phyloP scores from a whole-genome alignment of 1,139 yeast genomes.

The Magnusiomyces suaveolens region DNA sequence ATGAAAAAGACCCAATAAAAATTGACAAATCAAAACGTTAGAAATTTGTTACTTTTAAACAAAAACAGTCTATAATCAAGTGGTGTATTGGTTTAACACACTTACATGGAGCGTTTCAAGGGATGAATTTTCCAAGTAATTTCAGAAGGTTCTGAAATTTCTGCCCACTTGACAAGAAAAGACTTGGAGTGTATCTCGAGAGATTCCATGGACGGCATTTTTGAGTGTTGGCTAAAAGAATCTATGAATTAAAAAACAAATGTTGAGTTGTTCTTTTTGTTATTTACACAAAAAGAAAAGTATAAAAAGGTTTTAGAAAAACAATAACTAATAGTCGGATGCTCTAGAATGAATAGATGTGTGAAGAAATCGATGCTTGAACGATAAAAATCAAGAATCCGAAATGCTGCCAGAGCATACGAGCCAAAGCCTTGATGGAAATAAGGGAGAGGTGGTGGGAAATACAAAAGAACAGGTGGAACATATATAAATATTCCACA shows the following conservation, averaged over 20 bases:
- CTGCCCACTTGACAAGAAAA: slow-evolving; percentile 83
- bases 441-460: neutral
- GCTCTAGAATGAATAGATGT: neutral
- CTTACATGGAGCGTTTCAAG: slow-evolving; percentile 49
- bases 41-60: slow-evolving; percentile 26
- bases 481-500: too few species aligned
- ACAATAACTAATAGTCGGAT: neutral
- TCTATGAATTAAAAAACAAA: neutral
- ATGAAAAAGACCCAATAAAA: slow-evolving; percentile 10
- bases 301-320: neutral
- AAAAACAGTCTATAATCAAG: neutral
- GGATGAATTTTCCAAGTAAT: slow-evolving; percentile 81
- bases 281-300: neutral
- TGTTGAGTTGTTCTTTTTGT: neutral
- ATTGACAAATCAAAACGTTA: slow-evolving; percentile 28
- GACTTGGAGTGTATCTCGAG: slow-evolving; percentile 84
- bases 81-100: neutral
- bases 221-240: neutral
- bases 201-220: slow-evolving; percentile 50
- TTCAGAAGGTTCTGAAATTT: slow-evolving; percentile 55
- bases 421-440: neutral
- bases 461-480: neutral
- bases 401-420: neutral
- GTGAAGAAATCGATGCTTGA: neutral
- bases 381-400: neutral